A percentile compares a stretch with the other conserved stretches of the same genome.
These are phyloP conservation scores for Penicillium cinerascens DNA, from an alignment of 495 filamentous ascomycete species.

Conservation along the genomic window DNA sequence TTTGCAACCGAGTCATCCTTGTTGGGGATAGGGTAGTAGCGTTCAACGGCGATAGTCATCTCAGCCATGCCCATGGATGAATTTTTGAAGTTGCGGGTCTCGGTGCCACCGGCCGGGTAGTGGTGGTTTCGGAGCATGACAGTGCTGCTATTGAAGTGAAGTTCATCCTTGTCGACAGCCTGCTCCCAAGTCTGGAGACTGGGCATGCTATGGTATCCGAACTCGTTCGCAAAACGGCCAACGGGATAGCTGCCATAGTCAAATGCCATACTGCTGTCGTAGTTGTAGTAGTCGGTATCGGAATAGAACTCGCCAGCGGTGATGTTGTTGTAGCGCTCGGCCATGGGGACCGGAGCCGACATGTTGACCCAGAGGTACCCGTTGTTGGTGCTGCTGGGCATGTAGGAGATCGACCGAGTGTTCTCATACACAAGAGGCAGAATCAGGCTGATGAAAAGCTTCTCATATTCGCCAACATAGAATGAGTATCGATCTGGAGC, in stretches of 20 bases:
- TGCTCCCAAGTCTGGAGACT: slow-evolving; percentile 59
- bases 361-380: slow-evolving; percentile 59
- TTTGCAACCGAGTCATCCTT: slow-evolving; percentile 56
- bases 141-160: slow-evolving; percentile 58
- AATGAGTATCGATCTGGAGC: slow-evolving; percentile 45
- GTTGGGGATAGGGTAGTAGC: slow-evolving; percentile 60
- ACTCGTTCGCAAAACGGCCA: slow-evolving; percentile 65
- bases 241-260: slow-evolving; percentile 55
- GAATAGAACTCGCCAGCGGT: slow-evolving; percentile 58
- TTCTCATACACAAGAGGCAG: slow-evolving; percentile 62
- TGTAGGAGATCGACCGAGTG: slow-evolving; percentile 63
- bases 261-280: slow-evolving; percentile 54
- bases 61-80: slow-evolving; percentile 52
- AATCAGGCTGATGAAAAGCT: slow-evolving; percentile 59
- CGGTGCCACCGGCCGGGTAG: slow-evolving; percentile 48
- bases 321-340: slow-evolving; percentile 57
- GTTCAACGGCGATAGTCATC: slow-evolving; percentile 59
- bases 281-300: slow-evolving; percentile 70
- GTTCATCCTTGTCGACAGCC: slow-evolving; percentile 47
- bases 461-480: slow-evolving; percentile 57
- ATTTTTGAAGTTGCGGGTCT: slow-evolving; percentile 40
- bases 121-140: slow-evolving; percentile 65
- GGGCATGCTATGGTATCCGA: slow-evolving; percentile 66
- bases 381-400: slow-evolving; percentile 63
- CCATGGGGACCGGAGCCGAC: slow-evolving; percentile 54